Evolutionary conservation across 345 rosid species (phyloP), one percentile per base, ranked within the genome.

Genomic region (Triadica sebifera): DNA sequence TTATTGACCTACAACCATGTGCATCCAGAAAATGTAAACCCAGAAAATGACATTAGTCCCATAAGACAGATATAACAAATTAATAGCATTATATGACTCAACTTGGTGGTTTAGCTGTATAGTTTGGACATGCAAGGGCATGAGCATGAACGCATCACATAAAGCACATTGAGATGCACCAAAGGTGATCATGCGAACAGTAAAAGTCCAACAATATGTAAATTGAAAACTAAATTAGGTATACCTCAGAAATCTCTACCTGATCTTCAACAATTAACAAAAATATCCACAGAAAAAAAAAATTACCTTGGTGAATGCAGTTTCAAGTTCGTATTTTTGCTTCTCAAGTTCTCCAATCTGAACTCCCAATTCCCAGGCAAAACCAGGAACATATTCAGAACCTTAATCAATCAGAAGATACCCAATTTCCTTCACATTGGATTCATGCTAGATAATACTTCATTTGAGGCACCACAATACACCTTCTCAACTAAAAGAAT

Each of bases 301-400:
- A 25, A 20, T 43, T 65, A 88, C 97, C 90, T 82, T 81, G 76
- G 80, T 89, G 56, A 93, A 79, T 82, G 85, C 87, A 79, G 85
- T 86, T 88, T 91, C 98, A 79, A 95, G 98, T 70, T 89, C 89
- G 69, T 82, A 88, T 77, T 88, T 89, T 76, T 80, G 62, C 78
- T 77, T 84, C 88, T 93, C 97, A 76, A 95, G 90, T 69, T 84
- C 81, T 67, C 67, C 74, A 68, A 95, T 81, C 78, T 89, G 92
- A 59, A 49, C 84, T 19, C 79, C 81, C 73, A 91, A 74, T 61
- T 93, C 96, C 99, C 91, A 86, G 69, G 75, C 79, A 86, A 58
- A 45, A 39, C 47, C 73, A 79, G 45, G 56, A 38, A n/a, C n/a
- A 1, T 12, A 3, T 6, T 34, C 19, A 62, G 22, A 62, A 39